phyloP scores from a whole-genome alignment of 768 basidiomycete species.

The Mycena belliarum region DNA sequence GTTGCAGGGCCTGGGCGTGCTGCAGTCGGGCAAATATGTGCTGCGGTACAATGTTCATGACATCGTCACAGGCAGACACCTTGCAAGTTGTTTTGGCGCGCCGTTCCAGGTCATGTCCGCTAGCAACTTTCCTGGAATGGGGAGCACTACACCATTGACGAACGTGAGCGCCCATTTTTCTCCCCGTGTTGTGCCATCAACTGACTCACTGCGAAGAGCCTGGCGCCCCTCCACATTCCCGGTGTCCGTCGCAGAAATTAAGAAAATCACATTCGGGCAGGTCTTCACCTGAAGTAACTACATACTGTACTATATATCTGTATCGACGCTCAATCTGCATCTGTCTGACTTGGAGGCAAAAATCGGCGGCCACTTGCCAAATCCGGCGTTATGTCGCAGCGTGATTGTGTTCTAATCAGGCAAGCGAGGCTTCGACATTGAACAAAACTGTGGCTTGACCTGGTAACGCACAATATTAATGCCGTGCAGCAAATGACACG shows the following conservation, averaged over 20 bases:
- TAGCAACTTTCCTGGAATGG: neutral
- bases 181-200: neutral
- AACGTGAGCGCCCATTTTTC: neutral
- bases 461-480: too few relatives aligned
- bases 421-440: too few relatives aligned
- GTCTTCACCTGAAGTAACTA: too few relatives aligned
- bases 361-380: too few relatives aligned
- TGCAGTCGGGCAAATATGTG: slow-evolving; percentile 7
- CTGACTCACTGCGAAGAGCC: neutral
- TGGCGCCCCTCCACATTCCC: neutral
- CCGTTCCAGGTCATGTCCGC: neutral
- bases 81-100: neutral
- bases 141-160: slow-evolving; percentile 1
- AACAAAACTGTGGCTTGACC: too few relatives aligned
- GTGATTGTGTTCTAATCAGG: too few relatives aligned
- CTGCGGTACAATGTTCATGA: neutral
- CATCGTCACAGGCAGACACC: too few relatives aligned
- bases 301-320: too few relatives aligned
- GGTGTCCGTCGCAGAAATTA: neutral
- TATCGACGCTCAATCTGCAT: too few relatives aligned
- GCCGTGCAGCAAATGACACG: neutral
- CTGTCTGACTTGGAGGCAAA: too few relatives aligned
- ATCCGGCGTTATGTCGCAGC: too few relatives aligned
- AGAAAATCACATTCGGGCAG: neutral
- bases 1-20: slow-evolving; percentile 4